Percentiles rank a stretch among this genome's conserved stretches.
Conservation (phyloP, 192 early-diverging fungal species). For the Backusella parvicylindrica region DNA sequence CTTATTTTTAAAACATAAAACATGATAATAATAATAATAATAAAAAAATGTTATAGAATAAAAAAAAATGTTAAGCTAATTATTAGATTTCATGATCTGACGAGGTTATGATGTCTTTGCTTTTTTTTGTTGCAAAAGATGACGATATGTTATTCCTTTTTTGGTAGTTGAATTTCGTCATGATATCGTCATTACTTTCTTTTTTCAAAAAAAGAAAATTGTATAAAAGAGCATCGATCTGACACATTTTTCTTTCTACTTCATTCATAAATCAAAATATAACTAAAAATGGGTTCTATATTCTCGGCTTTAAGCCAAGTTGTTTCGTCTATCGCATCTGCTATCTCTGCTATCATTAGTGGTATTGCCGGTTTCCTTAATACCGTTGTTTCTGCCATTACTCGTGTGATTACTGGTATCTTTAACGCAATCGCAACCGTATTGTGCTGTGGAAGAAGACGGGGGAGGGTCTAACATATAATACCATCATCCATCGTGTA, state of each 20-base stretch:
- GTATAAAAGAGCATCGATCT: neutral
- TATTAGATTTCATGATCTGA: neutral
- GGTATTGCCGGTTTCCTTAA: constrained; percentile 25
- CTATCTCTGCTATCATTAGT: constrained; percentile 15
- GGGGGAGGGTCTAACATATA: neutral
- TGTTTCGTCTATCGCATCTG: constrained; percentile 21
- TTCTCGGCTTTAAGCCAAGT: constrained; percentile 15
- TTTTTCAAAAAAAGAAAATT: neutral
- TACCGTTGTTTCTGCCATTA: constrained; percentile 18
- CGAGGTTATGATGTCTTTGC: neutral
- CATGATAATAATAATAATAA: no score
- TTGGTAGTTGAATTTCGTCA: neutral
- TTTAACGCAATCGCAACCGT: constrained; percentile 20
- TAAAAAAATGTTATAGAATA: no score
- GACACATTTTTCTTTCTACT: neutral
- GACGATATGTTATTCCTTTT: neutral
- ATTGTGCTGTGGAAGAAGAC: constrained; percentile 1
- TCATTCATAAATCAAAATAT: neutral
- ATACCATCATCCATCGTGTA: neutral
- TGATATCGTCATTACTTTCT: neutral
- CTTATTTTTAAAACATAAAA: neutral
- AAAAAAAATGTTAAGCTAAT: neutral
- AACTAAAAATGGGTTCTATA: constrained; percentile 24
- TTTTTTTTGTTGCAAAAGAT: neutral
- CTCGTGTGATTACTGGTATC: constrained; percentile 24